A percentile compares a stretch with the other conserved stretches of the same genome.
These are phyloP conservation scores for Cicer bijugum DNA, from an alignment of 306 rosid species.

Conservation along the genomic window DNA sequence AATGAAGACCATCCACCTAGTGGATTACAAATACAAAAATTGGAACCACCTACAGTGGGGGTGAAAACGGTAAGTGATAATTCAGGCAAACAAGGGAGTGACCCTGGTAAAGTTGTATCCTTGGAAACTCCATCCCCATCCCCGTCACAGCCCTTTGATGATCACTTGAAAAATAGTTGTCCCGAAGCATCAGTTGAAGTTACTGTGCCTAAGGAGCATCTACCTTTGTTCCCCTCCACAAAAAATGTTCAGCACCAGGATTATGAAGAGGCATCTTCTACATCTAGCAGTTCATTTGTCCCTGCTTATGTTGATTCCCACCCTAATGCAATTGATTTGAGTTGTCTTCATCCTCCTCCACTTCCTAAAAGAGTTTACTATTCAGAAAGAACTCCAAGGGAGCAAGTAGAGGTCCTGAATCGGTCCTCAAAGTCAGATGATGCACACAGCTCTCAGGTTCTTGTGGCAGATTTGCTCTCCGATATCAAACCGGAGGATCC, in stretches of 20 bases:
- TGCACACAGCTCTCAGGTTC: constrained; percentile 55
- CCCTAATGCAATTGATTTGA: constrained; percentile 64
- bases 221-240: constrained; percentile 42
- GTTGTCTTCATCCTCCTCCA: constrained; percentile 63
- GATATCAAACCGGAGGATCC: constrained; percentile 50
- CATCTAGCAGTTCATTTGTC: constrained; percentile 52
- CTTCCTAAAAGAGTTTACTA: constrained; percentile 67
- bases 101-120: constrained; percentile 46
- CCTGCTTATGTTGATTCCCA: constrained; percentile 56
- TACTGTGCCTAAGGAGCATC: constrained; percentile 50
- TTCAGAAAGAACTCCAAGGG: constrained; percentile 86
- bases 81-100: constrained; percentile 55
- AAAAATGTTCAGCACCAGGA: constrained; percentile 58
- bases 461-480: constrained; percentile 58
- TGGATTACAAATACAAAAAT: constrained; percentile 51
- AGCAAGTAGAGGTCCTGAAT: constrained; percentile 71
- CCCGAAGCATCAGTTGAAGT: constrained; percentile 51
- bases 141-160: constrained; percentile 49
- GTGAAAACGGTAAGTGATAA: constrained; percentile 49
- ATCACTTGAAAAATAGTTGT: constrained; percentile 35
- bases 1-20: constrained; percentile 47
- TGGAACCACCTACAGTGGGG: constrained; percentile 49
- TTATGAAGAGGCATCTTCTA: constrained; percentile 54
- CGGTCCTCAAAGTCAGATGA: constrained; percentile 84
- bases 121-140: constrained; percentile 46